A percentile compares a stretch with the other conserved stretches of the same genome.
These are phyloP conservation scores for Fagopyrum esculentum DNA, from an alignment of 148 eudicot species.

Conservation along the genomic window DNA sequence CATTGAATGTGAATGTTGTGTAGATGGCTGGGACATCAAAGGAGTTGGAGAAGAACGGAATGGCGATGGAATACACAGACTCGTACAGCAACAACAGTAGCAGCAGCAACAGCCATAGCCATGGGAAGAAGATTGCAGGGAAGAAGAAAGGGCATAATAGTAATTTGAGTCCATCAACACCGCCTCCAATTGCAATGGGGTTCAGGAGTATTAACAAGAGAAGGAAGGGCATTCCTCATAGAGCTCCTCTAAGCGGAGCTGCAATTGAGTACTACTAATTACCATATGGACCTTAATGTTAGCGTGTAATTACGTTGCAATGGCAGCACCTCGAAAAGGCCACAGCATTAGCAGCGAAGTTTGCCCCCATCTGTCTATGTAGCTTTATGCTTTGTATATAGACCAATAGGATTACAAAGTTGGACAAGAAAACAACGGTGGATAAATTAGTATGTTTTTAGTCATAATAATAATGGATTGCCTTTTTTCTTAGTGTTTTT, in stretches of 20 bases:
- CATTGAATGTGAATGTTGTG: slow-evolving; percentile 5
- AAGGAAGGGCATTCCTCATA: slow-evolving; percentile 95
- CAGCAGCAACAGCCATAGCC: slow-evolving; percentile 20
- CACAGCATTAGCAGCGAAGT: slow-evolving; percentile 6
- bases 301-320: slow-evolving; percentile 9
- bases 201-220: slow-evolving; percentile 51
- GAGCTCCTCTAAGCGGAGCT: slow-evolving; percentile 59
- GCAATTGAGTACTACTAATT: slow-evolving; percentile 6
- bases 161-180: slow-evolving; percentile 73
- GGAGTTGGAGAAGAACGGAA: slow-evolving; percentile 32
- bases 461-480: background rate
- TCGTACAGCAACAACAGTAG: slow-evolving; percentile 52
- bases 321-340: slow-evolving; percentile 3
- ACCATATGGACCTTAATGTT: background rate
- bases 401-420: slow-evolving; percentile 5
- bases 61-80: slow-evolving; percentile 16
- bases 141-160: slow-evolving; percentile 32
- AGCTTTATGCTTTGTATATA: slow-evolving; percentile 6
- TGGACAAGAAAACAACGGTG: background rate
- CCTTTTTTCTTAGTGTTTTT: background rate
- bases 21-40: slow-evolving; percentile 80
- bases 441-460: background rate
- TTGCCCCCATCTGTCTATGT: background rate
- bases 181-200: slow-evolving; percentile 53
- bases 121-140: background rate